Base-by-base conservation (phyloP, 2,329 filamentous ascomycete genomes). In the Cladorrhinum sp. region DNA sequence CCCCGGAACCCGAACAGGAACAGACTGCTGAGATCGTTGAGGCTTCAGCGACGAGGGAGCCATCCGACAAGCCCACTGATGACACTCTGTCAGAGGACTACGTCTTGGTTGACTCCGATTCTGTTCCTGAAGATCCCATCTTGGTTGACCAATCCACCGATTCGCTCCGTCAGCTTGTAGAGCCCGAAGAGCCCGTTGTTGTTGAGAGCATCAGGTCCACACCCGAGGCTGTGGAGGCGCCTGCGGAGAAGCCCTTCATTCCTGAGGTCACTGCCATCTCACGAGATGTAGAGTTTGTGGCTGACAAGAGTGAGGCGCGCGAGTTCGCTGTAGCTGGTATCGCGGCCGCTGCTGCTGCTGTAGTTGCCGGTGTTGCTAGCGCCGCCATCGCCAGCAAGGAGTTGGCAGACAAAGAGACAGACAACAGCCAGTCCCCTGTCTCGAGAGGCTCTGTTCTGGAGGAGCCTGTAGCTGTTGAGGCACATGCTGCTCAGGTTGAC, bases 31-130 rank as follows among this genome's bases (percentile, higher is more conserved):
- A 52, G n/a, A 23, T 23, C 5, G 30, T 24, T 12, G 12, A 50
- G 36, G 46, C 14, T 18, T 39, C 52, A 2, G 53, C 14, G 30
- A 39, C 50, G 14, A 20, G 16, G 21, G 12, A 48, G 1, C 46
- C 18, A 26, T 30, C 23, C 23, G 55, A 50, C 4, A 50, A 59
- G 12, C 20, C 18, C 8, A 52, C 21, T 2, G 28, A 53, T 6
- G 64, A 65, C 30, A 48, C 60, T 1, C 18, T 52, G 8, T 64
- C 60, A 30, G 62, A 66, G 18, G 64, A 63, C n/a, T 66, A 53
- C 49, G 60, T 66, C 42, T n/a, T 66, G 52, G 59, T 66, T 24
- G 62, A 66, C 3, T 46, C 62, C 3, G 36, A 55, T 2, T 60
- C 60, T 12, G 24, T 54, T 3, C 53, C 55, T 24, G 63, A 61